These are phyloP conservation scores for thale cress (Arabidopsis thaliana) DNA, from an alignment of 345 rosid species.

Conservation along the genomic window DNA sequence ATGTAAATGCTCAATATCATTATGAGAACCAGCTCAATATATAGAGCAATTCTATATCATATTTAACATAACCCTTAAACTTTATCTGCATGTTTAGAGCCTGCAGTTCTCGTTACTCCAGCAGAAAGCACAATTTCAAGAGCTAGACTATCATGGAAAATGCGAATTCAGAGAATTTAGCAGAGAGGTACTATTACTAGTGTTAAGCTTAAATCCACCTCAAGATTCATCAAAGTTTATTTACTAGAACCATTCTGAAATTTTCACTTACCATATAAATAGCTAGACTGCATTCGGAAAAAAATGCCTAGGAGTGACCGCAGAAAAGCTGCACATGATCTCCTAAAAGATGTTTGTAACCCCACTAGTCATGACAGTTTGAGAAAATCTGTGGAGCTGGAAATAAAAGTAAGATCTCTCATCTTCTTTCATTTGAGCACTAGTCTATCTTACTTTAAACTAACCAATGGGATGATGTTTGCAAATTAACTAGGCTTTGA, in stretches of 20 bases:
- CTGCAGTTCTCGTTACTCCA: not conserved
- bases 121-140: slow-evolving; percentile 21
- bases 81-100: slow-evolving; percentile 21
- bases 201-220: not conserved
- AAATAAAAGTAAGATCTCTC: slow-evolving; percentile 26
- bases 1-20: slow-evolving; percentile 12
- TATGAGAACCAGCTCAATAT: not conserved
- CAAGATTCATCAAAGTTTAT: slow-evolving; percentile 5
- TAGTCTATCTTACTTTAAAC: slow-evolving; percentile 5
- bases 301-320: slow-evolving; percentile 26
- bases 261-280: slow-evolving; percentile 15
- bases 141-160: slow-evolving; percentile 7
- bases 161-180: not conserved
- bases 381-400: slow-evolving; percentile 33
- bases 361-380: slow-evolving; percentile 10
- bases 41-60: not conserved
- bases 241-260: slow-evolving; percentile 10
- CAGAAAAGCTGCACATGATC: slow-evolving; percentile 15
- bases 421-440: not conserved
- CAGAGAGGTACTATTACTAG: not conserved
- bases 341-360: slow-evolving; percentile 27
- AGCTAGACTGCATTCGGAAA: slow-evolving; percentile 3
- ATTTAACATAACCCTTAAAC: not conserved
- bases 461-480: not conserved
- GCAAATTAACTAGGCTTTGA: slow-evolving; percentile 31